Conservation (phyloP, 163 green algal species). For the Scenedesmus sp. region DNA sequence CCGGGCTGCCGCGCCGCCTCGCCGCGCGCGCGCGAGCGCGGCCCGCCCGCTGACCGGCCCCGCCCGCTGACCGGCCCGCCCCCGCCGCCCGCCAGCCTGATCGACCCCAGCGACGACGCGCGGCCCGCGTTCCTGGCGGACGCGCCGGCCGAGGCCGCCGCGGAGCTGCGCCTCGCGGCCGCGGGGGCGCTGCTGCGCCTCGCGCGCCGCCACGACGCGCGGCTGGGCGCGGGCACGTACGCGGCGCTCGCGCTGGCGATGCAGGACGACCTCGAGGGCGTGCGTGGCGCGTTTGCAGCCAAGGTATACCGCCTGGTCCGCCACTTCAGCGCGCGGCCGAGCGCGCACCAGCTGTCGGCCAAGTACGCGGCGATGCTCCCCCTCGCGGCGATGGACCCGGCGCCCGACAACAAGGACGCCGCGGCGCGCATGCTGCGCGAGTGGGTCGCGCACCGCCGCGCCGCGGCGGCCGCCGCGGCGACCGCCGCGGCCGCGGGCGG, state of each 20-base stretch:
- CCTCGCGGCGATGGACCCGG: slow-evolving; percentile 58
- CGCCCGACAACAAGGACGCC: slow-evolving; percentile 39
- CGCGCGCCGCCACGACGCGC: slow-evolving; percentile 52
- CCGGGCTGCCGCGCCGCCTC: too few species aligned
- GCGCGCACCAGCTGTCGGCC: slow-evolving; percentile 47
- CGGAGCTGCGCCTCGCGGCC: slow-evolving; percentile 42
- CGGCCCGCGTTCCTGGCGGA: slow-evolving; percentile 3
- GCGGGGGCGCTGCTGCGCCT: slow-evolving; percentile 50
- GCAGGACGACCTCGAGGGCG: slow-evolving; percentile 50
- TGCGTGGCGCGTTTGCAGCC: slow-evolving; percentile 12
- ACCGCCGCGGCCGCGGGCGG: slow-evolving; percentile 28
- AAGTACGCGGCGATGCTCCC: slow-evolving; percentile 63
- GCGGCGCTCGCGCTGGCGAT: slow-evolving; percentile 57
- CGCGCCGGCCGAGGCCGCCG: neutral
- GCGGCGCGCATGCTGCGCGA: slow-evolving; percentile 56
- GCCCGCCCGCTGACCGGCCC: neutral
- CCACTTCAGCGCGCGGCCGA: slow-evolving; percentile 14
- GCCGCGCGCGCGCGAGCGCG: too few species aligned
- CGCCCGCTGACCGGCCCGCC: too few species aligned
- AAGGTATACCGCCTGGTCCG: slow-evolving; percentile 15
- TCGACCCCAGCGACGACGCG: slow-evolving; percentile 27
- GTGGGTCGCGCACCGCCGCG: slow-evolving; percentile 51
- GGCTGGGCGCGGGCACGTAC: slow-evolving; percentile 43
- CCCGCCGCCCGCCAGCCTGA: slow-evolving; percentile 5
- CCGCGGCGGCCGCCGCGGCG: slow-evolving; percentile 26